Evolutionary conservation across 768 basidiomycete genomes (phyloP), one percentile per base, ranked within the genome.

Genomic region (Pleurotus sapidus): DNA sequence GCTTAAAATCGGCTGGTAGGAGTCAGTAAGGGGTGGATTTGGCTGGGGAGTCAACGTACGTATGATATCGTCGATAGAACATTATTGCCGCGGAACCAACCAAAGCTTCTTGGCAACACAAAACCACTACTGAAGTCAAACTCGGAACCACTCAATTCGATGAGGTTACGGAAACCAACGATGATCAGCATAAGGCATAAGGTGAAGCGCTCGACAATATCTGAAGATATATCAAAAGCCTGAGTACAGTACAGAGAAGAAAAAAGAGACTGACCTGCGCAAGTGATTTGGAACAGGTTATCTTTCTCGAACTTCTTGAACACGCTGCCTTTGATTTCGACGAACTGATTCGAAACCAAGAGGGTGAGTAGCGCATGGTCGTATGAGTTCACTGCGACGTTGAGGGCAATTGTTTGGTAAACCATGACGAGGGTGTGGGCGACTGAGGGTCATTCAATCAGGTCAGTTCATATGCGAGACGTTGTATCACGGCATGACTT

Each of bases 271-370:
- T 43, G 61, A 93, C 93, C 93, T 61, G 97, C 97, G 64, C 97
- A 99, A 47, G 95, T 95, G 58, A 99, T 95, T 71, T 99, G 97
- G 69, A 99, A 98, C 7, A 99, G 81, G 67, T 91, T 98, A 66
- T 99, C 97, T 69, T 98, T 99, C 69, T 98, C 97, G 65, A 99
- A 98, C 68, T 90, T 98, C 74, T 98, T 99, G 84, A 99, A 99
- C 1, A 99, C 97, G 68, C 92, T 94, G 34, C 96, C 95, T 73
- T 99, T 99, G 72, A 98, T 98, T 73, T 99, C 97, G 34, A 98
- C 96, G 65, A 99, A 98, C 70, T 99, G 97, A 67, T 98, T 99
- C 46, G 94, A 97, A 46, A 99, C 86, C 6, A 99, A 81, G 0
- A 99, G 81, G 0, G 95, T 97, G 40, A 99, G 79, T 5, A 99